Evolutionary conservation across 2,329 filamentous ascomycete genomes (phyloP).

Genomic region (Ceratocystis papillata): DNA sequence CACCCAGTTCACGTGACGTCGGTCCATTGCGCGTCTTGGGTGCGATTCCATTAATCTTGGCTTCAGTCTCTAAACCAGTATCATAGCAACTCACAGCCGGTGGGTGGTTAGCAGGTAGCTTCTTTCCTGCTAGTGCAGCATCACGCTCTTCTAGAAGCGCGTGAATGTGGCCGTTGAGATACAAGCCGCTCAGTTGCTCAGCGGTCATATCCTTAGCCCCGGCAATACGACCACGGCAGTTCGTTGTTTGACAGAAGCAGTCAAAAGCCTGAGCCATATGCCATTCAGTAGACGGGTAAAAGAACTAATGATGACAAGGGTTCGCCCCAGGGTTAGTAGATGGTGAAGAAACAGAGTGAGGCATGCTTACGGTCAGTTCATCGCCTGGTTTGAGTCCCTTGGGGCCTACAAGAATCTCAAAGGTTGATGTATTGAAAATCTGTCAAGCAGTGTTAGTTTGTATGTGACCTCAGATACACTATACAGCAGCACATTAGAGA

Average conservation of each 20-base stretch:
- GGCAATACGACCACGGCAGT: constrained; percentile 51
- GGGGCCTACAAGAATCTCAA: constrained; percentile 48
- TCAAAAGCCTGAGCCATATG: constrained; percentile 60
- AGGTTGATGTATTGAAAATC: constrained; percentile 50
- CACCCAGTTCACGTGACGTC: constrained; percentile 45
- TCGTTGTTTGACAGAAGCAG: constrained; percentile 48
- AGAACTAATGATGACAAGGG: constrained; percentile 40
- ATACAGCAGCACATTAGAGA: neutral
- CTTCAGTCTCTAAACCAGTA: constrained; percentile 19
- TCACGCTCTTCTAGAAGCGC: constrained; percentile 40
- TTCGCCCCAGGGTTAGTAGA: neutral
- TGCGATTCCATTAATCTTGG: constrained; percentile 19
- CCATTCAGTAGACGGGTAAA: constrained; percentile 68
- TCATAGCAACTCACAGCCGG: constrained; percentile 24
- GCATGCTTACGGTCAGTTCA: constrained; percentile 43
- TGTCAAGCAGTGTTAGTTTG: constrained; percentile 28
- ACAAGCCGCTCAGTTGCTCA: constrained; percentile 46
- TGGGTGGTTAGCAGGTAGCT: constrained; percentile 32
- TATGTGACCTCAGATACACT: neutral
- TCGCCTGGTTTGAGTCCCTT: constrained; percentile 45
- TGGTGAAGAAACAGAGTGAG: neutral
- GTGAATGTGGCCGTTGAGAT: constrained; percentile 52
- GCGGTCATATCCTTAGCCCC: constrained; percentile 52
- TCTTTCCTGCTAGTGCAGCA: constrained; percentile 15
- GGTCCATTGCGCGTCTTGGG: constrained; percentile 34